Evolutionary conservation across 495 filamentous ascomycete genomes (phyloP).

Genomic region (Melanomma pulvis-pyrius): DNA sequence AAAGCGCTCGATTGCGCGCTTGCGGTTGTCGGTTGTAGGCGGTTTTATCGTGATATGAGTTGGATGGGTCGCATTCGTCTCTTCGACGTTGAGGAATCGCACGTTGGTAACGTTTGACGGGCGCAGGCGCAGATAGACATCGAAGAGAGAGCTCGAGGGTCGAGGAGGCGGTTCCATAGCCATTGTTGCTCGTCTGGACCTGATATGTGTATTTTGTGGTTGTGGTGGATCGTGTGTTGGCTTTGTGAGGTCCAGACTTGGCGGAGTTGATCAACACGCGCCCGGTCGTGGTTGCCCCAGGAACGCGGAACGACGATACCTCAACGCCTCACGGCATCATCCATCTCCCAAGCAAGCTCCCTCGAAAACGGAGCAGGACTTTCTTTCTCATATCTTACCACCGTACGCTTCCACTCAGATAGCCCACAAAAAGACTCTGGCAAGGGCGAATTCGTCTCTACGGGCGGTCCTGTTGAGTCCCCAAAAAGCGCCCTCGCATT

Average conservation of each 20-base stretch:
- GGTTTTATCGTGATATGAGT: slow-evolving; percentile 89
- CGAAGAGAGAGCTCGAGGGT: slow-evolving; percentile 69
- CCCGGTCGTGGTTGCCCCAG: slow-evolving; percentile 11
- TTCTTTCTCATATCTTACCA: too few relatives aligned
- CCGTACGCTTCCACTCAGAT: too few relatives aligned
- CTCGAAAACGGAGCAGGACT: too few relatives aligned
- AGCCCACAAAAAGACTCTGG: too few relatives aligned
- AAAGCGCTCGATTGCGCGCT: slow-evolving; percentile 88
- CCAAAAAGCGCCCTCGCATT: too few relatives aligned
- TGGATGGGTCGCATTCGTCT: slow-evolving; percentile 52
- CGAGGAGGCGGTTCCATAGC: slow-evolving; percentile 42
- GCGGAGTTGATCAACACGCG: slow-evolving; percentile 26
- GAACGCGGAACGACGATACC: slow-evolving; percentile 3
- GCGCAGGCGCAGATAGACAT: slow-evolving; percentile 89
- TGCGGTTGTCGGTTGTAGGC: slow-evolving; percentile 69
- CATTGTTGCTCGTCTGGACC: slow-evolving; percentile 14
- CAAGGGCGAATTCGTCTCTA: too few relatives aligned
- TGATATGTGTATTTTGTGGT: neutral
- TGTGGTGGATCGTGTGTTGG: slow-evolving; percentile 12
- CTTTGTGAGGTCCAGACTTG: neutral
- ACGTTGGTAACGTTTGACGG: slow-evolving; percentile 57
- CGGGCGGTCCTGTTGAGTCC: too few relatives aligned
- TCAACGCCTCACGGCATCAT: too few relatives aligned
- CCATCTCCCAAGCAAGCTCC: too few relatives aligned
- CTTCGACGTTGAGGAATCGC: slow-evolving; percentile 78